Base-by-base conservation (phyloP, 2,329 filamentous ascomycete species). In the Apiospora marii region DNA sequence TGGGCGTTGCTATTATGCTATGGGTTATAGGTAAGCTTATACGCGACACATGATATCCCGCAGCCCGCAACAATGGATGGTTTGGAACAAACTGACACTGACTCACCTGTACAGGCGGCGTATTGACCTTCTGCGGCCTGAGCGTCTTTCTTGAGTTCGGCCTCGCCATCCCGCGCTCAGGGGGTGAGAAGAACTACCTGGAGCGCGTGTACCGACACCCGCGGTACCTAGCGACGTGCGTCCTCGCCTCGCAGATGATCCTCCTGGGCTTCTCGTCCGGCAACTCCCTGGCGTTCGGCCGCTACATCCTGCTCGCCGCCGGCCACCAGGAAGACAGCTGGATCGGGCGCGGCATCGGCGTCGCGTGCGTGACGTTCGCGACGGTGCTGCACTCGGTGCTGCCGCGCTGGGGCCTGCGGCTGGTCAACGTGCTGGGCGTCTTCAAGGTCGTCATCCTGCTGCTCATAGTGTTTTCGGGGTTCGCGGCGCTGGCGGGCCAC, bases 141-240 rank as follows among this genome's bases (percentile, higher is more conserved):
- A 87, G 86, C 71, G 89, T 92, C 5, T 92, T 88, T 78, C 85
- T 92, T 68, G 90, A 92, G 76, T 91, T 91, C 75, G 90, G 90
- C 34, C 84, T 90, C 4, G 89, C 88, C 4, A 90, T 91, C 48
- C 90, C 90, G 2, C 84, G 87, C 48, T 90, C 88, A 19, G 90
- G 90, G 19, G 90, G 90, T 27, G 90, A 92, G 74, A 92, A 92
- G 84, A 90, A 91, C 79, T 92, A 92, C 77, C 87, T 92, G 19
- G 90, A 92, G 77, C 84, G 87, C n/a, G 87, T 90, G 22, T 92
- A 91, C 80, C 85, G 85, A 2, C 86, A 83, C 30, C 90, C 90
- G 0, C 87, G 85, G 72, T 90, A 90, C 79, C 80, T 92, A 0
- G 86, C 89, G 0, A 90, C 89, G 0, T 89, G 88, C 74, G 85